phyloP scores from a whole-genome alignment of 208 protist genomes.

The Wallacemonas sp. region DNA sequence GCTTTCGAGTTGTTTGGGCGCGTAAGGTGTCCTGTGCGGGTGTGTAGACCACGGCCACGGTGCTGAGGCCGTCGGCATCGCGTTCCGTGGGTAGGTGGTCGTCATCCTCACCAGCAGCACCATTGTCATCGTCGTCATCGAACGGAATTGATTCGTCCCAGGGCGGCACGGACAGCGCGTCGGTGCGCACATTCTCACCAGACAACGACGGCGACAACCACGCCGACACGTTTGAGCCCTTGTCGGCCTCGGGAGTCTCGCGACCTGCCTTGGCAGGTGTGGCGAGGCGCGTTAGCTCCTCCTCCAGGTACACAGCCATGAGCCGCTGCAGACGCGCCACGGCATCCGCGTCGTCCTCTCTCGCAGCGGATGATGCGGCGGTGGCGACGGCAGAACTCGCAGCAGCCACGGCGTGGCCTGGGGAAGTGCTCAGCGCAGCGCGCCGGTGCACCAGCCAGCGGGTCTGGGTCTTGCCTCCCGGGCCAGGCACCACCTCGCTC shows the following conservation, averaged over 20 bases:
- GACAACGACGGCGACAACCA: no score
- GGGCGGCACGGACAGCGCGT: background rate
- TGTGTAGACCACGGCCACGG: background rate
- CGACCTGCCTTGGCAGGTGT: no score
- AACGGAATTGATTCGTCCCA: slow-evolving; percentile 9
- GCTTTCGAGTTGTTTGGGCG: no score
- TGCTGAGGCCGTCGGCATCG: background rate
- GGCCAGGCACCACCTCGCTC: slow-evolving; percentile 10
- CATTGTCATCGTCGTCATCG: slow-evolving; percentile 13
- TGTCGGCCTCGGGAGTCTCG: no score
- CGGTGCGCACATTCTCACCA: no score
- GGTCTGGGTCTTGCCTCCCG: background rate
- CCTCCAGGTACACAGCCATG: slow-evolving; percentile 20
- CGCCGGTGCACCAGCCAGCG: slow-evolving; percentile 45
- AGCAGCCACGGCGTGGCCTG: no score
- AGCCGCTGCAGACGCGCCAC: slow-evolving; percentile 7
- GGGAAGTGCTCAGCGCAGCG: no score
- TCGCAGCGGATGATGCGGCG: no score
- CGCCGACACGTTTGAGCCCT: no score
- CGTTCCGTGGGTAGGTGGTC: background rate
- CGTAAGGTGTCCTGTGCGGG: background rate
- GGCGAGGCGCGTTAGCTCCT: slow-evolving; percentile 22
- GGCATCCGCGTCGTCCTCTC: background rate
- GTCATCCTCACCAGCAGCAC: background rate
- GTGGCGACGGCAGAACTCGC: no score